phyloP scores from a whole-genome alignment of 2,329 filamentous ascomycete genomes.

The Pseudogymnoascus sp. region DNA sequence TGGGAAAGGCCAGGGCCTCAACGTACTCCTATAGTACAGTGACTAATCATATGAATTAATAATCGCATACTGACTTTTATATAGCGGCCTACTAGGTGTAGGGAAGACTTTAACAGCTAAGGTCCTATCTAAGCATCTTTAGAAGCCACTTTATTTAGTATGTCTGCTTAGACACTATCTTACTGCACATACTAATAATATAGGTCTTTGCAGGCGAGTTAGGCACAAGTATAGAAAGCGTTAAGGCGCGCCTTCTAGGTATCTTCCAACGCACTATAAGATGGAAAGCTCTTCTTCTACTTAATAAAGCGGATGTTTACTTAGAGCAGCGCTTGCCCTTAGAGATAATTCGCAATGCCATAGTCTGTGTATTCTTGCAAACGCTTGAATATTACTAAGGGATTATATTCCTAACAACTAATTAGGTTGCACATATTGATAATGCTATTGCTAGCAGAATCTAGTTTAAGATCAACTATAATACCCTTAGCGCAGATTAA shows the following conservation, averaged over 20 bases:
- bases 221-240: background rate
- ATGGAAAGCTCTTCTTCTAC: background rate
- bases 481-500: slow-evolving; percentile 12
- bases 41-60: background rate
- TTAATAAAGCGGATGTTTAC: too few relatives aligned
- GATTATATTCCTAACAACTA: slow-evolving; percentile 33
- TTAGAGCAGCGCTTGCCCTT: too few relatives aligned
- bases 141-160: background rate
- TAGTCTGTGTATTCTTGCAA: slow-evolving; percentile 19
- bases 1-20: slow-evolving; percentile 2
- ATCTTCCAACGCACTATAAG: background rate
- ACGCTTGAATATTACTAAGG: slow-evolving; percentile 33
- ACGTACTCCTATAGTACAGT: slow-evolving; percentile 7
- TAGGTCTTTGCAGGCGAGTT: slow-evolving; percentile 3
- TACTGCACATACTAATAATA: slow-evolving; percentile 19
- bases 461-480: slow-evolving; percentile 17
- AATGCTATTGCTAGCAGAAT: slow-evolving; percentile 14
- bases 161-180: background rate
- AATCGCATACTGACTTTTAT: slow-evolving; percentile 1
- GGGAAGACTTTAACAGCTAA: slow-evolving; percentile 11
- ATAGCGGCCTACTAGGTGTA: slow-evolving; percentile 6
- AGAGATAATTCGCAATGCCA: too few relatives aligned
- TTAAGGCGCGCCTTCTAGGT: background rate
- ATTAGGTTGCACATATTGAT: slow-evolving; percentile 20
- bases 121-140: slow-evolving; percentile 11